Percentiles rank a stretch among this genome's conserved stretches.
Conservation (phyloP, 2,329 filamentous ascomycete genomes). For the Arachnomyces sp. region DNA sequence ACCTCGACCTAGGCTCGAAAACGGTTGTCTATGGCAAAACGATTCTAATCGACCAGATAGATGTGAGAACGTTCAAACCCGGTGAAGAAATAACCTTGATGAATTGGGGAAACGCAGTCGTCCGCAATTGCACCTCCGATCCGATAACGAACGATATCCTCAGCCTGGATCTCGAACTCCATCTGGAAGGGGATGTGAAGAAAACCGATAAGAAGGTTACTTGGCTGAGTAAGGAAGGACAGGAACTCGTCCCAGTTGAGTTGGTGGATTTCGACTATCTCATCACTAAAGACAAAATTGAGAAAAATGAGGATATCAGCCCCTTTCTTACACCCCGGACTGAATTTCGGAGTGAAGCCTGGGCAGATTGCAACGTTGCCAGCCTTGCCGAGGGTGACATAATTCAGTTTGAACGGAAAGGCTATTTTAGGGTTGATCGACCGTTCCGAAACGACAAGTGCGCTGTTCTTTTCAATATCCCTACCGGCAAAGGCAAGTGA, state of each 20-base stretch:
- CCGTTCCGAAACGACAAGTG: slow-evolving; percentile 51
- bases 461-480: slow-evolving; percentile 62
- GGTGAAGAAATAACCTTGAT: slow-evolving; percentile 29
- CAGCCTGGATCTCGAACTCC: slow-evolving; percentile 71
- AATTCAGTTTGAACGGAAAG: slow-evolving; percentile 89
- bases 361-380: slow-evolving; percentile 74
- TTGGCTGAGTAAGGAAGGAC: slow-evolving; percentile 71
- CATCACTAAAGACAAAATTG: slow-evolving; percentile 88
- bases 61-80: slow-evolving; percentile 22
- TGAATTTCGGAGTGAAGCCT: slow-evolving; percentile 63
- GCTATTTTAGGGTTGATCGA: slow-evolving; percentile 79
- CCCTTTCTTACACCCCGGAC: slow-evolving; percentile 73
- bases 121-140: slow-evolving; percentile 44
- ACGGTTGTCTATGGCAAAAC: slow-evolving; percentile 24
- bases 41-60: slow-evolving; percentile 25
- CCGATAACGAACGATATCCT: slow-evolving; percentile 52
- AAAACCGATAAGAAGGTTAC: slow-evolving; percentile 95
- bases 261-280: slow-evolving; percentile 93
- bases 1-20: slow-evolving; percentile 24
- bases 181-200: slow-evolving; percentile 88
- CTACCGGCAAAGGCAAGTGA: slow-evolving; percentile 63
- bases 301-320: slow-evolving; percentile 78
- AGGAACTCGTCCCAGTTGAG: slow-evolving; percentile 72
- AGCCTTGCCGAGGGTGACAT: slow-evolving; percentile 80
- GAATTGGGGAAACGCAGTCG: slow-evolving; percentile 64